Evolutionary conservation across 164 flowering plant species (phyloP), one percentile per base, ranked within the genome.

Genomic region (Nelumbo lutea): DNA sequence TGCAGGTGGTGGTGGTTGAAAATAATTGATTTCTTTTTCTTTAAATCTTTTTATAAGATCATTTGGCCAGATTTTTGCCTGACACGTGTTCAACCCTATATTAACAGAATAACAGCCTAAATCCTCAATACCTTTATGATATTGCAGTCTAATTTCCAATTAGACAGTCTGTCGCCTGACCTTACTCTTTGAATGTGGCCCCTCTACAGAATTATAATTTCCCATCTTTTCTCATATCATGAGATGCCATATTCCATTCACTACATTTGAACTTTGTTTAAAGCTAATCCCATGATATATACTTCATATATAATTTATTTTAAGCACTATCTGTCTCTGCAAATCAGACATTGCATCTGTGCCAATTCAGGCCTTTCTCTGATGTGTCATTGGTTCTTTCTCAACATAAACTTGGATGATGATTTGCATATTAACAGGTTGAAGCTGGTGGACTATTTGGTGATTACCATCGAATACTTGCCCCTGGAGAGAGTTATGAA

Each of bases 401-500:
- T 42, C 46, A 47, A 53, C 10, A 42, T 66, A 39, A 14, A 40
- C 2, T 13, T 51, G 3, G 8, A 0, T 67, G 5, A 50, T 15
- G 27, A 27, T 4, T 56, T 72, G 13, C 52, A 63, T 15, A 60
- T 69, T 69, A 56, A 73, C 86, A 94, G 98, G 80, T 94, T 59
- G 77, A 79, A 77, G 87, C 96, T 70, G 77, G 88, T 48, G 74
- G 71, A 63, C 39, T 66, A 38, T 87, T 88, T 82, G 90, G 87
- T 61, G 87, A 91, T 78, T 94, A 88, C 70, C 90, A 91, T 73
- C 90, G 98, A 2, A 46, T 90, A 72, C 84, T 88, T 70, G 78
- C 86, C 15, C 91, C 95, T 13, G 78, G 87, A 67, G 78, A 78
- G 65, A 83, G 64, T 67, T 91, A 88, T 75, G 86, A 90, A 85